Conservation (phyloP, 1,284 basidiomycete genomes). For the Mycena sp. region DNA sequence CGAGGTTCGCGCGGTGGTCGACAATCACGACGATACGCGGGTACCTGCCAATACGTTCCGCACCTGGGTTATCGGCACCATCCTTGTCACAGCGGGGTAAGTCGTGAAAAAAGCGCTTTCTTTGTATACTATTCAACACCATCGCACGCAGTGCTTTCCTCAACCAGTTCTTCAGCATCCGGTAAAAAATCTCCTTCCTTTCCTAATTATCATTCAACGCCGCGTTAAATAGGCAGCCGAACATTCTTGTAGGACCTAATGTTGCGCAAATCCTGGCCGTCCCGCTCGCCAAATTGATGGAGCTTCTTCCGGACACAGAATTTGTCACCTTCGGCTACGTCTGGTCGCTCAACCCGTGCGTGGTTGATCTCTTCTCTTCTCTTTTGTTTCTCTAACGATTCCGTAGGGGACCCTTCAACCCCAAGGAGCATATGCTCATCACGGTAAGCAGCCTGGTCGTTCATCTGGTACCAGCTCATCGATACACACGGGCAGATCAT, state of each 20-base stretch:
- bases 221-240: conserved; percentile 40
- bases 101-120: background rate
- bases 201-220: background rate
- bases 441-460: conserved; percentile 52
- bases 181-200: conserved; percentile 26
- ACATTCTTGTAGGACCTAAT: conserved; percentile 43
- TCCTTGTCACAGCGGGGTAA: conserved; percentile 48
- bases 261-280: conserved; percentile 43
- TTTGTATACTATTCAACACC: background rate
- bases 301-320: conserved; percentile 38
- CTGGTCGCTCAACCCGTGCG: conserved; percentile 44
- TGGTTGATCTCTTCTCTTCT: conserved; percentile 40
- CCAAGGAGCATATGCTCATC: conserved; percentile 67
- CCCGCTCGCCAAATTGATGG: conserved; percentile 44
- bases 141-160: conserved; percentile 50
- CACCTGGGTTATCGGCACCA: conserved; percentile 59
- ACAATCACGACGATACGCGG: conserved; percentile 59
- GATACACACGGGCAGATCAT: conserved; percentile 27
- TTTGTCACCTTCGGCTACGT: conserved; percentile 43
- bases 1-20: conserved; percentile 63
- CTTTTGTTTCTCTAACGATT: background rate
- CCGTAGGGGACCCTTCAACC: conserved; percentile 57
- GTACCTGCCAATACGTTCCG: conserved; percentile 60
- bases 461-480: background rate
- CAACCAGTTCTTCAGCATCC: conserved; percentile 60